Evolutionary conservation across 495 filamentous ascomycete genomes (phyloP).

Genomic region (Acidomyces sp.): DNA sequence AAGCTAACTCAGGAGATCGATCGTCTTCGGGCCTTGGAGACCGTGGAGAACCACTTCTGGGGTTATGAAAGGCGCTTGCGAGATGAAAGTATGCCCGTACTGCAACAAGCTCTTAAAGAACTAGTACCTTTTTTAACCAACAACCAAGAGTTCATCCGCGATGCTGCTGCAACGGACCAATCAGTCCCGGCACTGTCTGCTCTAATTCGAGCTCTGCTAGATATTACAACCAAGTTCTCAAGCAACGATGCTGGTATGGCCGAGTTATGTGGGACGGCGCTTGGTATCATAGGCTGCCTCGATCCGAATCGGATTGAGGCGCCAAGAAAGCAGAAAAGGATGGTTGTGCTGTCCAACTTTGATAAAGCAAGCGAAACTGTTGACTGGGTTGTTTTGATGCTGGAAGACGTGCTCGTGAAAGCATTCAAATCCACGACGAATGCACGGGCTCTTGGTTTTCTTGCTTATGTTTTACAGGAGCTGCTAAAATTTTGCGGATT

Average conservation of each 20-base stretch:
- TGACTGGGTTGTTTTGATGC: conserved; percentile 71
- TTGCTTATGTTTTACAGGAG: conserved; percentile 89
- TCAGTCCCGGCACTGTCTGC: conserved; percentile 60
- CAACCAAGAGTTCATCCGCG: conserved; percentile 70
- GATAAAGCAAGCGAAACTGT: conserved; percentile 62
- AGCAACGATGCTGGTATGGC: conserved; percentile 51
- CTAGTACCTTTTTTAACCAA: conserved; percentile 55
- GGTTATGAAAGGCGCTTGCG: conserved; percentile 58
- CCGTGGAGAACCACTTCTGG: conserved; percentile 48
- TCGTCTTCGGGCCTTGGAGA: conserved; percentile 45
- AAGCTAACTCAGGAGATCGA: conserved; percentile 50
- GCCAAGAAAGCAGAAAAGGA: conserved; percentile 58
- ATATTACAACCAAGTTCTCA: conserved; percentile 69
- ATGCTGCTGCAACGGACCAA: conserved; percentile 71
- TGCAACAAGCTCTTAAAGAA: conserved; percentile 64
- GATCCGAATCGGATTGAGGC: conserved; percentile 83
- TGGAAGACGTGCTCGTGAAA: conserved; percentile 78
- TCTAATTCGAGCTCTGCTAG: conserved; percentile 63
- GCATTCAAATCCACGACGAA: conserved; percentile 82
- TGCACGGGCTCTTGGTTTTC: conserved; percentile 71
- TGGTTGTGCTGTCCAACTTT: conserved; percentile 79
- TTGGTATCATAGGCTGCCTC: conserved; percentile 80
- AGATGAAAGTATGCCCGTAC: conserved; percentile 74
- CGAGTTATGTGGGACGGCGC: conserved; percentile 58
- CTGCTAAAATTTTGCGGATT: conserved; percentile 65